Percentiles rank a stretch among this genome's conserved stretches.
phyloP scores from a whole-genome alignment of 2,329 filamentous ascomycete genomes.

The Shiraia sp. region DNA sequence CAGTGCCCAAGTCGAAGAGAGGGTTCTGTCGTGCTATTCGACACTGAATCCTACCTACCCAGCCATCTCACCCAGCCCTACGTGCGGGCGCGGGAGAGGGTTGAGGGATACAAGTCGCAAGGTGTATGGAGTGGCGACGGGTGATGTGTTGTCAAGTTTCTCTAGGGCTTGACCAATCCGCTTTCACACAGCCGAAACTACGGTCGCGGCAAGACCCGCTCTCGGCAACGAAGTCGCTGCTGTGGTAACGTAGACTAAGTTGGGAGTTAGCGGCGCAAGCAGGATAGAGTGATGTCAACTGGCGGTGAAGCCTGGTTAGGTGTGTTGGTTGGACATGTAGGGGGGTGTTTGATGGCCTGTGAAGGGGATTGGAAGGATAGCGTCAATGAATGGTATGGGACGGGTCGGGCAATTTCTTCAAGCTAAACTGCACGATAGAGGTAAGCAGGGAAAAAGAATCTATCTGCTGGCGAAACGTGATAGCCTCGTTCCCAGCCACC shows the following conservation, averaged over 20 bases:
- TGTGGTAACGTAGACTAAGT: conserved; percentile 20
- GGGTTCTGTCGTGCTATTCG: no score
- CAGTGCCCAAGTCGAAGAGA: no score
- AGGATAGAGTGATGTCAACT: neutral
- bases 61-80: conserved; percentile 13
- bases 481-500: conserved; percentile 10
- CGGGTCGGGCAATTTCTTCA: neutral
- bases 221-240: conserved; percentile 12
- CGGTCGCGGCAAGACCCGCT: conserved; percentile 18
- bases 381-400: neutral
- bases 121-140: no score
- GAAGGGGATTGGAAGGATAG: neutral
- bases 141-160: conserved; percentile 36
- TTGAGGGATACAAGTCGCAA: neutral
- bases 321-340: neutral
- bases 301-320: neutral
- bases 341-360: neutral
- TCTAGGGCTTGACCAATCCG: no score
- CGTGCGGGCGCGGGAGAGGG: neutral
- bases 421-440: neutral
- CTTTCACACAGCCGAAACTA: conserved; percentile 3
- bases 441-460: neutral
- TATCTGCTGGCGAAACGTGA: neutral
- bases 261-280: neutral
- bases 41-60: no score